A percentile compares a stretch with the other conserved stretches of the same genome.
These are phyloP conservation scores for Penicillium coprophilum DNA, from an alignment of 495 filamentous ascomycete species.

Conservation along the genomic window DNA sequence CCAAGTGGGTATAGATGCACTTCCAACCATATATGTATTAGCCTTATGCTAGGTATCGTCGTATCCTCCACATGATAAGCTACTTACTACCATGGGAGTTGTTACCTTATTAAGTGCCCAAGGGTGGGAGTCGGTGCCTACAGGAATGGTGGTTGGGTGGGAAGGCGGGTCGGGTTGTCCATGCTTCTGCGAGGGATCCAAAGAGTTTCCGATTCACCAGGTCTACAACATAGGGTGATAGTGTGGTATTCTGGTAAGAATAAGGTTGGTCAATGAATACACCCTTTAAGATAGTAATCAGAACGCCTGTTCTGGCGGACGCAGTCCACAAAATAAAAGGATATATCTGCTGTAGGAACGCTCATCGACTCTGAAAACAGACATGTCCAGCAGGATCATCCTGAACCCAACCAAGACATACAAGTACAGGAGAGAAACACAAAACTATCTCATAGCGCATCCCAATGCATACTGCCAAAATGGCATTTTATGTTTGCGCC, in stretches of 20 bases:
- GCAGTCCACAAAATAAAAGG: conserved; percentile 13
- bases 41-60: not conserved
- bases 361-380: conserved; percentile 13
- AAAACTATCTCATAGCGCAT: conserved; percentile 29
- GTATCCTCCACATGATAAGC: too few species aligned
- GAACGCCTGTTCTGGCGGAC: conserved; percentile 3
- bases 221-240: not conserved
- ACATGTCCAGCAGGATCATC: conserved; percentile 11
- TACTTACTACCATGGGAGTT: not conserved
- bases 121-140: not conserved
- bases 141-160: not conserved
- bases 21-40: conserved; percentile 2
- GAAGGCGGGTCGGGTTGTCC: too few species aligned
- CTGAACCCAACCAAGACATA: conserved; percentile 22
- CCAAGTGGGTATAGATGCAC: conserved; percentile 7
- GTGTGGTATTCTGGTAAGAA: not conserved
- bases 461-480: conserved; percentile 24
- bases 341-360: conserved; percentile 18
- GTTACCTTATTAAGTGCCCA: not conserved
- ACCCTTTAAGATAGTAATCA: not conserved
- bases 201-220: not conserved
- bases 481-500: conserved; percentile 14
- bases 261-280: not conserved
- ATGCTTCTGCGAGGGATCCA: not conserved
- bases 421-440: conserved; percentile 28